Base-by-base conservation (phyloP, 2,329 filamentous ascomycete genomes). In the Cadophora malorum region DNA sequence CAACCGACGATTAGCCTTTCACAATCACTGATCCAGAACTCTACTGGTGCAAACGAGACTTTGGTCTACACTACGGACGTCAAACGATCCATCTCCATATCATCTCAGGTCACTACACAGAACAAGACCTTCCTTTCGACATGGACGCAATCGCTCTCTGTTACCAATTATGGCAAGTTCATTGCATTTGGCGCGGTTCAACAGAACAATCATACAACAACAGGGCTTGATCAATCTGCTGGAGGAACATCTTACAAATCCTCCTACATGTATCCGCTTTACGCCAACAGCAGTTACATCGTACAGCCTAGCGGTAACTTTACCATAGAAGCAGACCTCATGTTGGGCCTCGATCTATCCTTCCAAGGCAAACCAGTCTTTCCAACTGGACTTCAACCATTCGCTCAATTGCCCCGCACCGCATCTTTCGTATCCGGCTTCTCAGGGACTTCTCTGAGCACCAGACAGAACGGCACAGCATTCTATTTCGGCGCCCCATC, bases 61-160 rank as follows among this genome's bases (percentile, higher is more conserved):
- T 79, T 94, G 16, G 78, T 80, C 4, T 91, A 91, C 75, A 82
- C 80, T 1, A 83, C 91, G 0, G 76, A 80, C 0, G 89, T 89
- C 0, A 77, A 82, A 33, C 86, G 91, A 12, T 79, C 75, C 1
- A 75, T 93, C 9, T 82, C 80, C 1, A 80, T 91, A 63, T 81
- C 78, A 12, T 87, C 88, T 4, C 80, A 76, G 0, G 78, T 91
- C 19, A 78, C 79, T 16, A 86, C 85, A 5, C 82, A 85, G 21
- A 77, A 79, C 5, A 83, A 83, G 4, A 76, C 78, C 31, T 72
- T 76, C 6, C 70, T 76, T 0, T 81, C 81, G 6, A 77, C 79
- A 2, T 93, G 90, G 90, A 79, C 78, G 6, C 91, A 93, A 74
- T 78, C 76, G 8, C 82, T 91, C 1, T 77, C 79, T 0, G 90